Evolutionary conservation across 306 rosid genomes (phyloP).

Genomic region (Rubus parviflorus): DNA sequence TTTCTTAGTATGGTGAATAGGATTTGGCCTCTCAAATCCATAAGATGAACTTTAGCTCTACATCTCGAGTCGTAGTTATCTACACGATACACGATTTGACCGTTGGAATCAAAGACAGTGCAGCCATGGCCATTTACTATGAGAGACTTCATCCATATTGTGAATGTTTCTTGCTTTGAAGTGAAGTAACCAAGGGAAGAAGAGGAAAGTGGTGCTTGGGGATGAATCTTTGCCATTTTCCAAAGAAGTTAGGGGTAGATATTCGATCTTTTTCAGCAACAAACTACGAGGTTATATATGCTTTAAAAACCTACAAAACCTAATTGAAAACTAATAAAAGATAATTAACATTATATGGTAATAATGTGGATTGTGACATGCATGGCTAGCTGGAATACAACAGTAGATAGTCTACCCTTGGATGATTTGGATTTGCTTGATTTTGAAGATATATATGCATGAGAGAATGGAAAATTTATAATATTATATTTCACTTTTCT

Average conservation of each 20-base stretch:
- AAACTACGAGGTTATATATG: constrained; percentile 26
- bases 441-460: background rate
- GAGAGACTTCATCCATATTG: constrained; percentile 80
- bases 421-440: background rate
- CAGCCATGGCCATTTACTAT: constrained; percentile 64
- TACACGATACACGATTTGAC: constrained; percentile 59
- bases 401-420: background rate
- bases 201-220: constrained; percentile 34
- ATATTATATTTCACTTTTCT: background rate
- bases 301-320: background rate
- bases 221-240: constrained; percentile 49
- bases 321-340: background rate
- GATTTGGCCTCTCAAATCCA: constrained; percentile 58
- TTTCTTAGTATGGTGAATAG: constrained; percentile 58
- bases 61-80: constrained; percentile 57
- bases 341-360: background rate
- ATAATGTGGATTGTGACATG: constrained; percentile 2
- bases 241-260: background rate
- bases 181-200: constrained; percentile 31
- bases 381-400: background rate
- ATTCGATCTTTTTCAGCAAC: constrained; percentile 3
- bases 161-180: constrained; percentile 66
- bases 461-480: background rate
- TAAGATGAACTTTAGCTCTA: constrained; percentile 60
- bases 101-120: constrained; percentile 62